A percentile compares a stretch with the other conserved stretches of the same genome.
Evolutionary conservation across 495 filamentous ascomycete species (phyloP).

Genomic region (Parmelia sp.): DNA sequence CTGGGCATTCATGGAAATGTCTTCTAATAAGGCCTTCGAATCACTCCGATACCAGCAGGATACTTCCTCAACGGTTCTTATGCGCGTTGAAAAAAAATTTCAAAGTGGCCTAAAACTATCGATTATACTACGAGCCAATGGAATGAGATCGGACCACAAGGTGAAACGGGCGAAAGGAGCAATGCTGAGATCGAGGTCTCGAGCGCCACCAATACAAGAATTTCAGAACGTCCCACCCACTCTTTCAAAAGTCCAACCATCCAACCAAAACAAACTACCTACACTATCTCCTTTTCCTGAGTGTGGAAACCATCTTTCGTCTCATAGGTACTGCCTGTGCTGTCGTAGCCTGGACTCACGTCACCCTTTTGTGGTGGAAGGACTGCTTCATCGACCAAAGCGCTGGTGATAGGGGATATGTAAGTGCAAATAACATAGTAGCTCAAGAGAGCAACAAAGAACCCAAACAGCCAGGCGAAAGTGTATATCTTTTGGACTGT

Average conservation of each 20-base stretch:
- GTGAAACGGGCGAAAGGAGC: neutral
- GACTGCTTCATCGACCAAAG: slow-evolving; percentile 36
- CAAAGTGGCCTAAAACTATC: neutral
- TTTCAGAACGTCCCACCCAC: neutral
- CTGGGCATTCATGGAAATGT: neutral
- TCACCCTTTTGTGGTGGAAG: slow-evolving; percentile 36
- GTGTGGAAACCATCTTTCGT: slow-evolving; percentile 18
- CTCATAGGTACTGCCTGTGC: slow-evolving; percentile 15
- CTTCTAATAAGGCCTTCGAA: neutral
- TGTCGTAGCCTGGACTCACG: slow-evolving; percentile 20
- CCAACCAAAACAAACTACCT: neutral
- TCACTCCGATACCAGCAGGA: neutral
- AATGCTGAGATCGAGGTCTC: neutral
- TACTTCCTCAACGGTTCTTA: neutral
- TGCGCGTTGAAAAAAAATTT: neutral
- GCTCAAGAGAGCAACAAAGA: slow-evolving; percentile 31
- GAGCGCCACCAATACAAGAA: neutral
- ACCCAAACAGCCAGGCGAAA: slow-evolving; percentile 48
- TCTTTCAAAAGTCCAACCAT: neutral
- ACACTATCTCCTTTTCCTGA: slow-evolving; percentile 18
- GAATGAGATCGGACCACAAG: neutral
- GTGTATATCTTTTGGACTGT: slow-evolving; percentile 37
- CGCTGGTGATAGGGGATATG: slow-evolving; percentile 32
- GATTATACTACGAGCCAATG: neutral
- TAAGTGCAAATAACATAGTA: slow-evolving; percentile 39